Evolutionary conservation across 179 eudicot genomes (phyloP).

Genomic region (Camellia oleifera): DNA sequence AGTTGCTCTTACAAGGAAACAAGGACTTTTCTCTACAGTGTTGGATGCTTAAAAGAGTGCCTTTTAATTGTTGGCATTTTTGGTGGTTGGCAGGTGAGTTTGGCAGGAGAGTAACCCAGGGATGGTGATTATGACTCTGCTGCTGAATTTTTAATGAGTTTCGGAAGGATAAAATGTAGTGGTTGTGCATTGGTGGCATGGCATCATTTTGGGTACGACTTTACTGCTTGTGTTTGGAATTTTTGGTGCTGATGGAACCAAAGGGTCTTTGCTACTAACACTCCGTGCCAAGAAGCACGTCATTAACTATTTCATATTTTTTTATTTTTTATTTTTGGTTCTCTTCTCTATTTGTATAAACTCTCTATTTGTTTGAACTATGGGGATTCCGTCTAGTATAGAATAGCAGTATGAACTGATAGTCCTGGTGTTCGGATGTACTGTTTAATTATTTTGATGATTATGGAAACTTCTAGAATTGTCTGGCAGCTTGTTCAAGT

Average conservation of each 20-base stretch:
- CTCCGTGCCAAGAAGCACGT: background rate
- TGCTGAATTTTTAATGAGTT: background rate
- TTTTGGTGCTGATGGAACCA: background rate
- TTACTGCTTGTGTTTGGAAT: background rate
- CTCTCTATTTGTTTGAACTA: background rate
- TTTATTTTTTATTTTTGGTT: background rate
- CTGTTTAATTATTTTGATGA: no score
- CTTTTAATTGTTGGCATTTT: background rate
- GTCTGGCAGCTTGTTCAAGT: background rate
- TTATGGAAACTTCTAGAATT: background rate
- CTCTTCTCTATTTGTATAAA: background rate
- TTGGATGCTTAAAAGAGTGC: background rate
- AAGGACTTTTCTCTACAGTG: conserved; percentile 38
- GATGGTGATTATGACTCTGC: background rate
- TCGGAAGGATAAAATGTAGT: background rate
- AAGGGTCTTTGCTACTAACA: background rate
- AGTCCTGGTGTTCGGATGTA: no score
- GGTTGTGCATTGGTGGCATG: background rate
- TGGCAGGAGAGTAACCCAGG: background rate
- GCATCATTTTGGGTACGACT: background rate
- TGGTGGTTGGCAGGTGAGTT: background rate
- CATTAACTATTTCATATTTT: background rate
- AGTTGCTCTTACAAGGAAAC: conserved; percentile 78
- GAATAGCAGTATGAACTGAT: no score
- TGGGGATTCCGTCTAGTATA: background rate